Evolutionary conservation across 1,284 basidiomycete species (phyloP), one percentile per base, ranked within the genome.

Genomic region (Xerocomus tenax): DNA sequence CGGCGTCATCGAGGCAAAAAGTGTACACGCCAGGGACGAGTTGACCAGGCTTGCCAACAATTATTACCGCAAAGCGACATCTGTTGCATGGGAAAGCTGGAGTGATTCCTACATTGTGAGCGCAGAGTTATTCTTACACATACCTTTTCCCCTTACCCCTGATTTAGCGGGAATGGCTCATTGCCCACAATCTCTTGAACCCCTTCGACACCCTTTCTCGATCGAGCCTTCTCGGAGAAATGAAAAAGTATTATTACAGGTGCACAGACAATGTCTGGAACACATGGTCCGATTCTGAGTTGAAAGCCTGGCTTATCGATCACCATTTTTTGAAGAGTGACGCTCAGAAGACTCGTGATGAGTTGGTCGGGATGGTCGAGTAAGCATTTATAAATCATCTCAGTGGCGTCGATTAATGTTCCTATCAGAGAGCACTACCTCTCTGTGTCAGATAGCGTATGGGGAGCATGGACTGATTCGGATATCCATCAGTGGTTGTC

Each of bases 71-170:
- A 71, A 74, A 42, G 71, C 77, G 15, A 62, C 79, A 8, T 70
- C 76, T 52, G 84, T 87, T 1, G 67, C 85, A 42, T 97, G 88
- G 78, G 73, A 87, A 30, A 79, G 82, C 5, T 97, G 92, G 92
- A 84, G 82, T 41, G 84, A 87, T 62, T 85, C 81, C 3, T 88
- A 89, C 64, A 78, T 93, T 46, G 89, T 91, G 60, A 59, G 81
- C 56, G 3, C 7, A 8, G 8, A 4, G 8, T 10, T 16, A 23
- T 8, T 6, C 13, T n/a, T 40, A 13, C 8, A 26, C 7, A 3
- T 9, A 40, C n/a, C 13, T 32, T 10, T 4, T n/a, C 15, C 15
- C 6, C 38, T 51, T n/a, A 55, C 9, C 10, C 1, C 13, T 23
- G 40, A 36, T 51, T 3, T 54, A 88, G 84, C 78, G 79, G 47